Percentiles rank a stretch among this genome's conserved stretches.
These are phyloP conservation scores for Xylariaceae sp. DNA, from an alignment of 2,329 filamentous ascomycete species.

Conservation along the genomic window DNA sequence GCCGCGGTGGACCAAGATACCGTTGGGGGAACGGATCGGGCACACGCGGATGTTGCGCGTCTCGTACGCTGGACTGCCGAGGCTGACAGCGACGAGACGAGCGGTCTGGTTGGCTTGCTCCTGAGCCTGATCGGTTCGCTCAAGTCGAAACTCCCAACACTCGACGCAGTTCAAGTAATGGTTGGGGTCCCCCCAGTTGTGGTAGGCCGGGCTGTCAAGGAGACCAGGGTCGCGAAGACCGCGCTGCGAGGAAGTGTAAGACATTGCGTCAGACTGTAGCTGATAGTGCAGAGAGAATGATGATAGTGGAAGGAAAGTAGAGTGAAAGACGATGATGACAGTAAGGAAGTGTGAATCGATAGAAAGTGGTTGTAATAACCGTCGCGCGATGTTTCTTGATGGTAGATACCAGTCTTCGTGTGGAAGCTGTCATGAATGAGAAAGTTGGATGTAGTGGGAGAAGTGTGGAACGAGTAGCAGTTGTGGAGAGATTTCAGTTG, in stretches of 20 bases:
- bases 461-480: conserved; percentile 4
- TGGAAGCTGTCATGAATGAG: background rate
- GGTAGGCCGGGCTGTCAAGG: background rate
- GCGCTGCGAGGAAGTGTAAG: background rate
- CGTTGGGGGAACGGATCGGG: too few relatives aligned
- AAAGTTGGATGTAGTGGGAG: background rate
- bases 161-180: conserved; percentile 4
- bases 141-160: conserved; percentile 4
- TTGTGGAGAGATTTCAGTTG: background rate
- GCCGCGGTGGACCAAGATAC: background rate
- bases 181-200: conserved; percentile 8
- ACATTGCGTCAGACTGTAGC: conserved; percentile 1
- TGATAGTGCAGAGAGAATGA: background rate
- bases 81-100: background rate
- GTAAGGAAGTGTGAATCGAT: background rate
- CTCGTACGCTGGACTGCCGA: background rate
- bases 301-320: too few relatives aligned
- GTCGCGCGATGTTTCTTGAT: background rate
- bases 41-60: background rate
- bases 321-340: background rate
- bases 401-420: background rate
- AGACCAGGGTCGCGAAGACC: background rate
- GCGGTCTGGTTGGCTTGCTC: background rate
- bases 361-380: background rate
- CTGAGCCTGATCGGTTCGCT: background rate